Percentiles rank a stretch among this genome's conserved stretches.
Conservation (phyloP, 1,139 yeast species). For the Geotrichum cucujoidarum region DNA sequence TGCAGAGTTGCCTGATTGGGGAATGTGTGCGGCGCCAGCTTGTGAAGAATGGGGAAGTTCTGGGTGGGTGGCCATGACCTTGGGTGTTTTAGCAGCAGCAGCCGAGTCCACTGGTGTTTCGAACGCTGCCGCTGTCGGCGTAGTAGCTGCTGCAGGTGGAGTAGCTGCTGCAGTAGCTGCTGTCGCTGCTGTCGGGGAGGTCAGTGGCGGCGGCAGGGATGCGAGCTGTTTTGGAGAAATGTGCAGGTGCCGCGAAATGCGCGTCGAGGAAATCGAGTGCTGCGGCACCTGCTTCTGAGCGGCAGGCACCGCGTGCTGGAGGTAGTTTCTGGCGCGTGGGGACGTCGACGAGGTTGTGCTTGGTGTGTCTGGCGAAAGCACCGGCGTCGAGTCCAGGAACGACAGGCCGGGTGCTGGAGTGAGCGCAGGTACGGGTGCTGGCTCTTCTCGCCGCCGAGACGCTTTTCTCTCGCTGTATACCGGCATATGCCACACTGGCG, state of each 20-base stretch:
- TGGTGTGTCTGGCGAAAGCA: no score
- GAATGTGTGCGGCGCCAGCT: background rate
- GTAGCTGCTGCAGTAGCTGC: background rate
- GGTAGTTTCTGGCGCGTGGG: no score
- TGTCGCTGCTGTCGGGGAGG: background rate
- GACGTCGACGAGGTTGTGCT: no score
- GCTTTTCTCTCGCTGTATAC: no score
- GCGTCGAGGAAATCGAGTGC: conserved; percentile 9
- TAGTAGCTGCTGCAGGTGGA: background rate
- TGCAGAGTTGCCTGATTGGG: background rate
- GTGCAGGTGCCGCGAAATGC: conserved; percentile 8
- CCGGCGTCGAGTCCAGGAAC: no score
- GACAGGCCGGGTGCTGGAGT: no score
- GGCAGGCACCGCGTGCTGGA: conserved; percentile 5
- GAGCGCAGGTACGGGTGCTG: no score
- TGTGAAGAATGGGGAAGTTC: background rate
- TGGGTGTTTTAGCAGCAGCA: background rate
- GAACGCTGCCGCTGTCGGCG: no score
- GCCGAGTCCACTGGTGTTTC: background rate
- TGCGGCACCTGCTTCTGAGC: conserved; percentile 3
- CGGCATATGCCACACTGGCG: no score
- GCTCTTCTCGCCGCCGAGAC: no score
- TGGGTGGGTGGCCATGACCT: background rate
- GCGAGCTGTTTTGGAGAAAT: background rate
- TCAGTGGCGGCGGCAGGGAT: background rate